These are phyloP conservation scores for Pythium phragmitis DNA, from an alignment of 352 stramenopile genomes.

Conservation along the genomic window DNA sequence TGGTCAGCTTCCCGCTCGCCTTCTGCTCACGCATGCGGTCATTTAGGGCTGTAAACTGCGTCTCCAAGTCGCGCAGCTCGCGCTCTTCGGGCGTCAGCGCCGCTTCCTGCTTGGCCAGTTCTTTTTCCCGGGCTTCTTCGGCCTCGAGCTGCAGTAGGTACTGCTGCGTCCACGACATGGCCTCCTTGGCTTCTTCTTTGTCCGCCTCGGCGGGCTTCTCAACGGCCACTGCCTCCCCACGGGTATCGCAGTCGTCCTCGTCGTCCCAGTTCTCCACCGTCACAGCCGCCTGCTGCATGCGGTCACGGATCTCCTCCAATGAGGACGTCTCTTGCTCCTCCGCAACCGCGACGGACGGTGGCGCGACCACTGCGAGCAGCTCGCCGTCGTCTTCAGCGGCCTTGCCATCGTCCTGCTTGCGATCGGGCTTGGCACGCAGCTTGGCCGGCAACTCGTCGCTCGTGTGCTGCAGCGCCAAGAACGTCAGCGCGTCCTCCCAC, in stretches of 20 bases:
- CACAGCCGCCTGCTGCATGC: neutral
- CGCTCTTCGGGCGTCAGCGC: constrained; percentile 40
- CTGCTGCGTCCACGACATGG: constrained; percentile 73
- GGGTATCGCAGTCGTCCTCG: constrained; percentile 15
- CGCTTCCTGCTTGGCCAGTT: constrained; percentile 36
- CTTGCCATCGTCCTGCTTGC: neutral
- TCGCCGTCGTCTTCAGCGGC: constrained; percentile 25
- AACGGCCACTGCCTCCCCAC: neutral
- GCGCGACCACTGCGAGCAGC: constrained; percentile 34
- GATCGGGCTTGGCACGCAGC: constrained; percentile 37
- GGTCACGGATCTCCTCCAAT: constrained; percentile 11
- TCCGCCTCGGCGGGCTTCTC: neutral
- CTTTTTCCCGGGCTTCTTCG: constrained; percentile 36
- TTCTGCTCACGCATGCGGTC: constrained; percentile 31
- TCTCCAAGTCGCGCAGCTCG: constrained; percentile 47
- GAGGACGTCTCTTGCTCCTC: neutral
- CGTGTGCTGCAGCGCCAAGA: constrained; percentile 53
- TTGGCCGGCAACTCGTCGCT: constrained; percentile 53
- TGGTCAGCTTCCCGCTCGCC: constrained; percentile 48
- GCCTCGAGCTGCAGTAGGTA: constrained; percentile 64
- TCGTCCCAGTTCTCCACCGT: constrained; percentile 31
- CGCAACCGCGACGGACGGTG: neutral
- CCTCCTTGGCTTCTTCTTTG: constrained; percentile 23
- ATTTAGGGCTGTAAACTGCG: constrained; percentile 40
- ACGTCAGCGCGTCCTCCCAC: constrained; percentile 65